phyloP scores from a whole-genome alignment of 768 basidiomycete genomes.

The Lepiota venenata region DNA sequence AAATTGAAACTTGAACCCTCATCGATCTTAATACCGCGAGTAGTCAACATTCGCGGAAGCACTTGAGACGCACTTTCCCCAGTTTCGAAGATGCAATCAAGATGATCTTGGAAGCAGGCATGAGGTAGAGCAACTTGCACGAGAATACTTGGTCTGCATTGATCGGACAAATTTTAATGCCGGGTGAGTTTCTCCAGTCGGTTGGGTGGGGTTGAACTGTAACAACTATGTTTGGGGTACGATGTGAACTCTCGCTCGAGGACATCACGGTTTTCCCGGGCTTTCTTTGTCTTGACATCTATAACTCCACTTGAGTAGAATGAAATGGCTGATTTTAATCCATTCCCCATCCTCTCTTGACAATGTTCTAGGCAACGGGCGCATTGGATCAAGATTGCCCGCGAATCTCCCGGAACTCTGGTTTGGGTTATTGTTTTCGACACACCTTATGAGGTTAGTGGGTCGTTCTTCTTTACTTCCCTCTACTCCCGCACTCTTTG shows the following conservation, averaged over 20 bases:
- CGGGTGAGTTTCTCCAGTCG: slow-evolving; percentile 37
- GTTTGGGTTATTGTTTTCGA: slow-evolving; percentile 79
- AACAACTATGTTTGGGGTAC: too few species aligned
- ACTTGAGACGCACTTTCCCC: slow-evolving; percentile 57
- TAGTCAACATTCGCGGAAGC: slow-evolving; percentile 69
- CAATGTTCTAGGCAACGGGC: slow-evolving; percentile 51
- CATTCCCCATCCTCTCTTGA: background rate
- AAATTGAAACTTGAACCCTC: slow-evolving; percentile 8
- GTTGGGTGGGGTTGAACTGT: too few species aligned
- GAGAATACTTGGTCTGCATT: slow-evolving; percentile 60
- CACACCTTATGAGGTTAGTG: slow-evolving; percentile 67
- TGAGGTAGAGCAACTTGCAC: slow-evolving; percentile 59
- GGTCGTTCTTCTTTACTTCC: background rate
- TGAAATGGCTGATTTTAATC: background rate
- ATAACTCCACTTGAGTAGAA: background rate
- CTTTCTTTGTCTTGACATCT: background rate
- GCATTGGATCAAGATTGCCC: slow-evolving; percentile 74
- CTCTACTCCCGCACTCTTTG: slow-evolving; percentile 7
- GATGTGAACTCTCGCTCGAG: too few species aligned
- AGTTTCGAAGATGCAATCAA: slow-evolving; percentile 72
- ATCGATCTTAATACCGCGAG: slow-evolving; percentile 11
- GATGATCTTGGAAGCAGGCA: slow-evolving; percentile 73
- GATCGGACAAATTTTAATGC: slow-evolving; percentile 78
- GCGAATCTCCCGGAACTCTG: slow-evolving; percentile 55
- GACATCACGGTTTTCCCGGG: background rate